These are phyloP conservation scores for Gossypium australe DNA, from an alignment of 345 rosid species.

Conservation along the genomic window DNA sequence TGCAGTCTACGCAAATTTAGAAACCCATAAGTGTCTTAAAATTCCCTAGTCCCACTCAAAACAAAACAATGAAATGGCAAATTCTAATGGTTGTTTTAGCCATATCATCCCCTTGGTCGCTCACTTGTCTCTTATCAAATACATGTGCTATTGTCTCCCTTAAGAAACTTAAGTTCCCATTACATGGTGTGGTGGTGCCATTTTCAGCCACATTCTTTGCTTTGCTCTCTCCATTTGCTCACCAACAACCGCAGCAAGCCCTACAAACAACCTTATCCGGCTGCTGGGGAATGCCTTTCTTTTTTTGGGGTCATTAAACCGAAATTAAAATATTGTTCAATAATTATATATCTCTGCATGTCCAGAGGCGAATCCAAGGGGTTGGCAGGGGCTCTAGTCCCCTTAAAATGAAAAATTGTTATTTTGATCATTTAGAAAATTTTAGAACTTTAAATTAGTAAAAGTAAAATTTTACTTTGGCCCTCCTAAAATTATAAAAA, in stretches of 20 bases:
- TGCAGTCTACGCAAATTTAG: background rate
- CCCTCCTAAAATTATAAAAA: too few species aligned
- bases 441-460: too few species aligned
- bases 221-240: too few species aligned
- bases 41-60: too few species aligned
- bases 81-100: background rate
- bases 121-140: background rate
- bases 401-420: too few species aligned
- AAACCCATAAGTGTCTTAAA: background rate
- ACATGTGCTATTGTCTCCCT: conserved; percentile 2
- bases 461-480: too few species aligned
- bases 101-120: background rate
- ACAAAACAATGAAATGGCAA: background rate
- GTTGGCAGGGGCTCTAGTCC: rapidly evolving
- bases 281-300: background rate
- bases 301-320: too few species aligned
- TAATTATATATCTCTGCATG: too few species aligned
- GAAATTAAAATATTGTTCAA: too few species aligned
- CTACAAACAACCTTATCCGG: background rate
- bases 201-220: background rate
- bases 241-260: background rate
- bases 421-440: too few species aligned
- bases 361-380: too few species aligned
- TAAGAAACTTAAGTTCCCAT: background rate
- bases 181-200: background rate